Conservation (phyloP, 1,139 yeast species). For the Pichia sp. region DNA sequence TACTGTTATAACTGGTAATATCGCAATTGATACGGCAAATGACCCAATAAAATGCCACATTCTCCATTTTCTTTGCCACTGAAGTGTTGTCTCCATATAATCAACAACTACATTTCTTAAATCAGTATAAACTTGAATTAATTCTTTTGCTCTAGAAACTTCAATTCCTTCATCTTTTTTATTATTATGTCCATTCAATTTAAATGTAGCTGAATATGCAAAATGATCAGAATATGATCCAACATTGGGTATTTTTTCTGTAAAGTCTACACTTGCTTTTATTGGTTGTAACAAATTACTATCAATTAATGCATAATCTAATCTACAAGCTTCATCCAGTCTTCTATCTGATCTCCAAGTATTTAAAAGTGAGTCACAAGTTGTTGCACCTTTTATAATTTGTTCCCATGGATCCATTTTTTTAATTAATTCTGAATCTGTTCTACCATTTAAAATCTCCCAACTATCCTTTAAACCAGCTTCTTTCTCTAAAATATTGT, state of each 20-base stretch:
- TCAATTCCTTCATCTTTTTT: neutral
- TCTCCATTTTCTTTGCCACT: constrained; percentile 62
- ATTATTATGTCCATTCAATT: constrained; percentile 8
- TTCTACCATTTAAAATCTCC: constrained; percentile 56
- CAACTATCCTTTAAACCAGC: constrained; percentile 79
- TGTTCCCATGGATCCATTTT: constrained; percentile 61
- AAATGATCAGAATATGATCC: constrained; percentile 91
- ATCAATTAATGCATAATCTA: constrained; percentile 86
- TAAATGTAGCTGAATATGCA: constrained; percentile 64
- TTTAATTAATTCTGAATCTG: constrained; percentile 38
- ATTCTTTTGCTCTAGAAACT: neutral
- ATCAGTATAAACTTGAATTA: constrained; percentile 44
- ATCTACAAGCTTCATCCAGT: constrained; percentile 74
- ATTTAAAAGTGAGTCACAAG: constrained; percentile 82
- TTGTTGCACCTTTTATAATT: constrained; percentile 66
- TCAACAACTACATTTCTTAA: constrained; percentile 47
- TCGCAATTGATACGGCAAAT: constrained; percentile 41
- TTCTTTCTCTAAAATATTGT: constrained; percentile 61
- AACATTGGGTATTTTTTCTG: constrained; percentile 54
- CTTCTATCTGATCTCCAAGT: constrained; percentile 71
- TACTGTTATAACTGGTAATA: constrained; percentile 56
- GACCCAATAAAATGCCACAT: constrained; percentile 58
- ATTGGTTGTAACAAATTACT: constrained; percentile 43
- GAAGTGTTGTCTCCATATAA: constrained; percentile 47
- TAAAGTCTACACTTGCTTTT: constrained; percentile 63